A percentile compares a stretch with the other conserved stretches of the same genome.
These are phyloP conservation scores for Dryadomyces quercivorus DNA, from an alignment of 2,329 filamentous ascomycete species.

Conservation along the genomic window DNA sequence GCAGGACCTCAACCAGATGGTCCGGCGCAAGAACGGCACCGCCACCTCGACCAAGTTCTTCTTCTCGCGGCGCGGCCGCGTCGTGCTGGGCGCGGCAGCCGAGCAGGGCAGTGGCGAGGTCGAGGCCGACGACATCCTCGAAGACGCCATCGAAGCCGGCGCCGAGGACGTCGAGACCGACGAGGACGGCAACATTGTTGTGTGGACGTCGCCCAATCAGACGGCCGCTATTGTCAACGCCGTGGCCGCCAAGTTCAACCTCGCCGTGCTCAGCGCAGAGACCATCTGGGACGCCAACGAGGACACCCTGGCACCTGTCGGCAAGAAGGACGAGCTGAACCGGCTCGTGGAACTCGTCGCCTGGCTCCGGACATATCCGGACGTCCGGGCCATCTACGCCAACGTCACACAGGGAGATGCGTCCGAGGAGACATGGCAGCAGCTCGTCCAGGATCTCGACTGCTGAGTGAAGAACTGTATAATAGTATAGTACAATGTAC, in stretches of 20 bases:
- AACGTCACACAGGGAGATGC: slow-evolving; percentile 47
- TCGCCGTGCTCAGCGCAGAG: slow-evolving; percentile 62
- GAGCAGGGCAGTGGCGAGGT: slow-evolving; percentile 41
- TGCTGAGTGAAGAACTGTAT: neutral
- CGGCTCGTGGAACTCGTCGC: slow-evolving; percentile 48
- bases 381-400: slow-evolving; percentile 68
- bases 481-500: too few species aligned
- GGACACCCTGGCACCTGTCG: slow-evolving; percentile 58
- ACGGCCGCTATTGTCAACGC: slow-evolving; percentile 52
- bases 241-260: slow-evolving; percentile 47
- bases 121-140: slow-evolving; percentile 62
- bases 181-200: slow-evolving; percentile 57
- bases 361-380: slow-evolving; percentile 51
- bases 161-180: slow-evolving; percentile 55
- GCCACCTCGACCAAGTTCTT: slow-evolving; percentile 68
- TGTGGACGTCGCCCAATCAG: slow-evolving; percentile 56
- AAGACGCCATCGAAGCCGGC: slow-evolving; percentile 74
- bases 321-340: slow-evolving; percentile 41
- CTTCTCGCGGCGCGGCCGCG: slow-evolving; percentile 69
- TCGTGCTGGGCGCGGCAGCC: slow-evolving; percentile 61
- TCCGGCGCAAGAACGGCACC: slow-evolving; percentile 61
- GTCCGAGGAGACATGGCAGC: slow-evolving; percentile 40
- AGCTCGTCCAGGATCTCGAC: slow-evolving; percentile 32
- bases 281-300: slow-evolving; percentile 78
- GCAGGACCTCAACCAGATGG: slow-evolving; percentile 56